Base-by-base conservation (phyloP, 495 filamentous ascomycete species). In the Astrocystis sublimbata region DNA sequence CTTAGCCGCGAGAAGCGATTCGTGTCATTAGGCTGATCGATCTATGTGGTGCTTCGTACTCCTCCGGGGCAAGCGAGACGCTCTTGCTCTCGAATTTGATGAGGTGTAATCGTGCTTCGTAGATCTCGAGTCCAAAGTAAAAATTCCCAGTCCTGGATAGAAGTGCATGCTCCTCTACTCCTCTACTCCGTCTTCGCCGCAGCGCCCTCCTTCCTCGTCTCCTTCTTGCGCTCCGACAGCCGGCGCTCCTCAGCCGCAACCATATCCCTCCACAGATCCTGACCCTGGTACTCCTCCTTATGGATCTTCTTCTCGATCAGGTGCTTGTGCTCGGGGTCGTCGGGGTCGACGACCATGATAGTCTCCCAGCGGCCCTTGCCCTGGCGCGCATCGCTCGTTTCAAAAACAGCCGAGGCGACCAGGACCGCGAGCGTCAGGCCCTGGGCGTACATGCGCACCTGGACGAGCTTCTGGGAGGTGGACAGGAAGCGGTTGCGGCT, bases 361-460 rank as follows among this genome's bases (percentile, higher is more conserved):
- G 85, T 89, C 81, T 87, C 85, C 83, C 85, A 91, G 70, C 86
- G 84, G 68, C 93, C 92, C 70, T 84, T 84, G 17, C 89, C 91
- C 65, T 81, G 83, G 63, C 81, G 84, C 58, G 89, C 88, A 74
- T 98, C 94, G 6, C 83, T 84, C 30, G 92, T 88, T 87, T 98
- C 94, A 70, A 98, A 89, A 17, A 86, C 92, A 40, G 96, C 93
- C 60, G 86, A 90, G 31, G 91, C 92, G 68, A 96, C 79, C 61
- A 98, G 77, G 54, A 98, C 91, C 70, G 89, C 90, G 17, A 98
- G 77, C 50, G 94, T 97, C 68, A 97, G 77, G 15, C 92, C 92
- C 79, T 98, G 94, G n/a, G 94, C 94, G 78, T 98, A 98, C 62
- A 98, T 89, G 81, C 94, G 87, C 9, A 96, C 96, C 82, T 98